phyloP scores from a whole-genome alignment of 768 basidiomycete species.

The Pholiota conissans region DNA sequence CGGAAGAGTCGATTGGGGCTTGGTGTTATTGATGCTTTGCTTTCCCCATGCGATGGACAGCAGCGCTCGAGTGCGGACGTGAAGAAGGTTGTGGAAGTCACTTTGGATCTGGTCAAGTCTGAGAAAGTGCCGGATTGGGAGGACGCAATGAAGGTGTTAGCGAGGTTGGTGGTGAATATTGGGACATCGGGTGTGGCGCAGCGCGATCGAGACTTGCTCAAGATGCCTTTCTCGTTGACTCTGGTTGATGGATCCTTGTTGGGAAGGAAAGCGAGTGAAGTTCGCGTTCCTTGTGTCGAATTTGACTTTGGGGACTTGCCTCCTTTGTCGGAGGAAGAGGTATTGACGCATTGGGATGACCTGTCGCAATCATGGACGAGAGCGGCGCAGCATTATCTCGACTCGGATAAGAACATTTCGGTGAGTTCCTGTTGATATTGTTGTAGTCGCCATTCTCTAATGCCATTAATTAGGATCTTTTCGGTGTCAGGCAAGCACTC shows the following conservation, averaged over 20 bases:
- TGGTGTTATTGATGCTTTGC: slow-evolving; percentile 38
- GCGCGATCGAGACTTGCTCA: neutral
- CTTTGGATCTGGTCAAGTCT: neutral
- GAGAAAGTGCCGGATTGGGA: neutral
- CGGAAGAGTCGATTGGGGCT: slow-evolving; percentile 43
- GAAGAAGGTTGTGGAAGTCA: slow-evolving; percentile 13
- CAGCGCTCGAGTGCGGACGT: slow-evolving; percentile 13
- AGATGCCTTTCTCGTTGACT: neutral
- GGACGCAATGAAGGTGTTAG: neutral
- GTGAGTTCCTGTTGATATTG: slow-evolving; percentile 8
- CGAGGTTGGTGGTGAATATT: slow-evolving; percentile 1
- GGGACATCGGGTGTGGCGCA: neutral
- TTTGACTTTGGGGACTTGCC: slow-evolving; percentile 9
- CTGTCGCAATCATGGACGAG: slow-evolving; percentile 19
- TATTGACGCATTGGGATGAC: slow-evolving; percentile 24
- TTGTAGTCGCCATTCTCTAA: too few species aligned
- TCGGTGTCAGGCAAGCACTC: slow-evolving; percentile 55
- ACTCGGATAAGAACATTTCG: neutral
- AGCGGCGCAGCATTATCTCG: slow-evolving; percentile 10
- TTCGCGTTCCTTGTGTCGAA: neutral
- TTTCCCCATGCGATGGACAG: slow-evolving; percentile 20
- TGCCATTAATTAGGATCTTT: slow-evolving; percentile 32
- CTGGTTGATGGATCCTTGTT: slow-evolving; percentile 2
- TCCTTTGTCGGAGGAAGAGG: slow-evolving; percentile 25
- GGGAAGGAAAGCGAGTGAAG: neutral